Base-by-base conservation (phyloP, 768 basidiomycete species). In the Glaciozyma martinii region DNA sequence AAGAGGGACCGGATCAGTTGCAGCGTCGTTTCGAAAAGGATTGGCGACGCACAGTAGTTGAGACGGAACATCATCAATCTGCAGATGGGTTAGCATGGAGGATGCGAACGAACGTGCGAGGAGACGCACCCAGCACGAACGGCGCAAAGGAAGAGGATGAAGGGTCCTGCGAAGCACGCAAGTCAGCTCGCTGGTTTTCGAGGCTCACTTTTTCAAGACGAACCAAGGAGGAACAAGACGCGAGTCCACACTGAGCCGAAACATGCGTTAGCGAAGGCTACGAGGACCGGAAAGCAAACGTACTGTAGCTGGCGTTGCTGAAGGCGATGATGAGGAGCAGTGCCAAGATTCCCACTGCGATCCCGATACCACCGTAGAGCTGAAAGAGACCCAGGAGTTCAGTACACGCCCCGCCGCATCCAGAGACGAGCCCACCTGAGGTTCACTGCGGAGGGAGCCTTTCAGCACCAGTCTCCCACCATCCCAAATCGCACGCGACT, bases 331-430 rank as follows among this genome's bases (percentile, higher is more conserved):
- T 18, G 10, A 56, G 55, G 32, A 69, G 33, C 4, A 66, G 15
- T 0, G 68, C 60, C 6, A 52, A 0, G 1, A 56, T 57, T 1
- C 61, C 64, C 19, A 63, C 53, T 1, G 56, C 62, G 56, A 69
- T 69, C 5, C 59, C 59, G 37, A 69, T 61, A 12, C 61, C 68
- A 25, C 67, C 68, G 46, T 69, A 69, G 37, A 69, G 54, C 60
- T 67, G 53, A 9, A 27, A 23, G 30, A 29, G 4, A 27, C 23
- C 1, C 15, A n/a, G 18, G 6, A 46, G 19, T 1, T 16, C 13
- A 46, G 27, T 23, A 23, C 12, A 37, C 46, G 21, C 21, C 3
- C 1, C 46, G 46, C 19, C 10, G 3, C 13, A 19, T n/a, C 3
- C 21, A 47, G 46, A 43, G 10, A 21, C 19, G 15, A 43, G 25